These are phyloP conservation scores for Plantago coronopus DNA, from an alignment of 305 asterid genomes.

Conservation along the genomic window DNA sequence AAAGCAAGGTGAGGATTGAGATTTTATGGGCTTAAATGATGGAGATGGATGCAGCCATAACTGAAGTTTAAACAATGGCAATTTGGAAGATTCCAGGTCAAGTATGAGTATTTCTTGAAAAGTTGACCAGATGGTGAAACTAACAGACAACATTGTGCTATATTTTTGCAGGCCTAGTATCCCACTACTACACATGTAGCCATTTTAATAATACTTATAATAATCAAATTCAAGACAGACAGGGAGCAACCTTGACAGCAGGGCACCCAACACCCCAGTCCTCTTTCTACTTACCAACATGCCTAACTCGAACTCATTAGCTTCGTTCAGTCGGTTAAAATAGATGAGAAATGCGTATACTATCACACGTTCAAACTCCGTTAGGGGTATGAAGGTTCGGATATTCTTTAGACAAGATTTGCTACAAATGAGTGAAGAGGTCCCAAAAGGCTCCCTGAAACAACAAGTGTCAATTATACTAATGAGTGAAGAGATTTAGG, in stretches of 20 bases:
- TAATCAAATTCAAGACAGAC: not conserved
- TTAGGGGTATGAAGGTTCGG: no score
- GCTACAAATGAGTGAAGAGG: no score
- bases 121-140: not conserved
- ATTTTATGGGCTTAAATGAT: not conserved
- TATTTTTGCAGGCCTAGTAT: not conserved
- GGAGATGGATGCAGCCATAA: not conserved
- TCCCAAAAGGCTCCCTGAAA: not conserved
- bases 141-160: not conserved
- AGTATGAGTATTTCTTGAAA: not conserved
- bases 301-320: no score
- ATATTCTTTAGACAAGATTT: no score
- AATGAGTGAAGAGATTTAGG: not conserved
- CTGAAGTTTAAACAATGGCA: not conserved
- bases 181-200: not conserved
- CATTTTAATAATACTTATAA: not conserved
- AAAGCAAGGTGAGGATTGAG: not conserved
- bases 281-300: no score
- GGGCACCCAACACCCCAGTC: not conserved
- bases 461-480: not conserved
- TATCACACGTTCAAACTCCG: no score
- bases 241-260: not conserved
- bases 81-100: no score
- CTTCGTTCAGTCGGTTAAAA: no score
- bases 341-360: no score